These are phyloP conservation scores for Candida sakaeoensis DNA, from an alignment of 805 yeast genomes.

Conservation along the genomic window DNA sequence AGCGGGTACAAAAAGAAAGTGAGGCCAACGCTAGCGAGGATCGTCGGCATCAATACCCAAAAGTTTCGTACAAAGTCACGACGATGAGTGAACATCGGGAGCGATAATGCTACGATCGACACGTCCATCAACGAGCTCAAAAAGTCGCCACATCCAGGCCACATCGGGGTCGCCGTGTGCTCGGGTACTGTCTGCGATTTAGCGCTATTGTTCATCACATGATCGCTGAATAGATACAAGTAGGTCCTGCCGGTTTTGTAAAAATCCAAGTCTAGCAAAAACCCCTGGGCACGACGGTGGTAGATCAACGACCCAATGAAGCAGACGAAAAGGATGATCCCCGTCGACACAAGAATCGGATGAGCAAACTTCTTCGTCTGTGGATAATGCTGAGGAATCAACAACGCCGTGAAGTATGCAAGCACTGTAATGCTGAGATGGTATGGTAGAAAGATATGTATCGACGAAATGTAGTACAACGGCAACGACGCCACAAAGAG, in stretches of 20 bases:
- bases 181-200: conserved; percentile 14
- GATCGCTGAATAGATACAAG: conserved; percentile 49
- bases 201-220: conserved; percentile 27
- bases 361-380: conserved; percentile 53
- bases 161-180: conserved; percentile 33
- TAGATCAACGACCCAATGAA: conserved; percentile 57
- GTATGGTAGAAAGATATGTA: conserved; percentile 56
- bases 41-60: conserved; percentile 56
- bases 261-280: conserved; percentile 46
- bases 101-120: conserved; percentile 68
- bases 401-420: conserved; percentile 49
- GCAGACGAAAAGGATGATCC: conserved; percentile 57
- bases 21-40: conserved; percentile 50
- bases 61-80: conserved; percentile 59
- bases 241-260: conserved; percentile 73
- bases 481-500: conserved; percentile 57
- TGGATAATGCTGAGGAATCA: conserved; percentile 44
- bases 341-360: conserved; percentile 69
- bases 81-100: conserved; percentile 76
- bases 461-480: conserved; percentile 46
- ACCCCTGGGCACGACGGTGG: conserved; percentile 42
- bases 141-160: conserved; percentile 80
- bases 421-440: conserved; percentile 60
- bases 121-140: conserved; percentile 69
- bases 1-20: conserved; percentile 71